Conservation (phyloP, 2,329 filamentous ascomycete species). For the Botrytis squamosa region DNA sequence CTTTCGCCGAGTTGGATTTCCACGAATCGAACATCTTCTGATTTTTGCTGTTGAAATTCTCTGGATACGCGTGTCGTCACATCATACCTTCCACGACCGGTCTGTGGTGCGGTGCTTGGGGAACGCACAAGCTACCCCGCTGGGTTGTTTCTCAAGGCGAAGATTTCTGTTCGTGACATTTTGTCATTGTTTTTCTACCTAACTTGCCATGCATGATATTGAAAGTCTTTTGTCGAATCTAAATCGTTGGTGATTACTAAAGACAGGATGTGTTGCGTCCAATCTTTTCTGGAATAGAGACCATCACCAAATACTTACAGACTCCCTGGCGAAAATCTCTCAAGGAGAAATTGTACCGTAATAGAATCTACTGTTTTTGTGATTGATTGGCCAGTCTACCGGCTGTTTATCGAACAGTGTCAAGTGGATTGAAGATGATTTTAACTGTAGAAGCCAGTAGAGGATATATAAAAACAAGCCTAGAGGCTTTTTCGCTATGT, state of each 20-base stretch:
- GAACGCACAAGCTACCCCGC: neutral
- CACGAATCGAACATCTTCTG: neutral
- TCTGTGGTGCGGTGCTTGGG: neutral
- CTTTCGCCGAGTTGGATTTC: neutral
- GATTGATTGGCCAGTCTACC: neutral
- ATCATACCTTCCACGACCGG: neutral
- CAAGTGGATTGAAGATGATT: neutral
- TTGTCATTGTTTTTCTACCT: neutral
- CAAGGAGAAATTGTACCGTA: neutral
- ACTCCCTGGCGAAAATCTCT: neutral
- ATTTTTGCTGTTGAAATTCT: neutral
- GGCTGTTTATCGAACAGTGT: too few relatives aligned
- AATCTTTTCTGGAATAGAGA: neutral
- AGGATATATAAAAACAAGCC: too few relatives aligned
- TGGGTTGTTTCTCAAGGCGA: neutral
- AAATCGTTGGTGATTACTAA: neutral
- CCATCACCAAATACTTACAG: neutral
- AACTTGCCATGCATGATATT: rapidly evolving
- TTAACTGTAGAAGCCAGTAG: neutral
- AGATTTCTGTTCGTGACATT: neutral
- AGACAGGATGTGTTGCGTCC: neutral
- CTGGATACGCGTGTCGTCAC: neutral
- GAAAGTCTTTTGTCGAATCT: neutral
- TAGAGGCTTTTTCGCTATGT: too few relatives aligned
- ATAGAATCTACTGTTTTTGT: neutral